phyloP scores from a whole-genome alignment of 768 basidiomycete species.

The Amanita inopinata region DNA sequence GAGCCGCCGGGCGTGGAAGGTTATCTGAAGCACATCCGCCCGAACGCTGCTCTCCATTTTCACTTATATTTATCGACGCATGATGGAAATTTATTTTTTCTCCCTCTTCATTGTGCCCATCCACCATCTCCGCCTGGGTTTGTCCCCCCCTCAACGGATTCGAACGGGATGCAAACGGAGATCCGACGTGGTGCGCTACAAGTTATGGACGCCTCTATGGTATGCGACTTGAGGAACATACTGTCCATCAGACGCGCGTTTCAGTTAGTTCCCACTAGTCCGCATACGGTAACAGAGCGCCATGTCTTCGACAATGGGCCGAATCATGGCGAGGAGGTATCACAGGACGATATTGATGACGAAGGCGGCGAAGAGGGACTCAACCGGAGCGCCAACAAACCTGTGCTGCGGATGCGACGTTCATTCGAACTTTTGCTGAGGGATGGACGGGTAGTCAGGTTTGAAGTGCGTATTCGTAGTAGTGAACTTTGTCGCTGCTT shows the following conservation, averaged over 20 bases:
- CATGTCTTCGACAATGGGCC: slow-evolving; percentile 21
- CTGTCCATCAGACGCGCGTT: slow-evolving; percentile 54
- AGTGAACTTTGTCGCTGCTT: neutral
- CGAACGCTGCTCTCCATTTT: slow-evolving; percentile 47
- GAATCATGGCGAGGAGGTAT: slow-evolving; percentile 29
- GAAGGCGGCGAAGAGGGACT: slow-evolving; percentile 53
- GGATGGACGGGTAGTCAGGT: slow-evolving; percentile 59
- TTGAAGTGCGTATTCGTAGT: slow-evolving; percentile 52
- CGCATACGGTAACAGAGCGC: slow-evolving; percentile 23
- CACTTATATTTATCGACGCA: slow-evolving; percentile 64
- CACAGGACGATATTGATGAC: slow-evolving; percentile 50
- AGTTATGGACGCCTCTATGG: slow-evolving; percentile 53
- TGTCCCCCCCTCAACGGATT: slow-evolving; percentile 18
- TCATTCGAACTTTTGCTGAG: slow-evolving; percentile 71
- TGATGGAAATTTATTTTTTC: slow-evolving; percentile 61
- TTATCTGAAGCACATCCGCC: slow-evolving; percentile 64
- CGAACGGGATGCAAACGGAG: slow-evolving; percentile 35
- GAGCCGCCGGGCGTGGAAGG: slow-evolving; percentile 86
- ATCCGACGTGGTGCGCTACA: slow-evolving; percentile 54
- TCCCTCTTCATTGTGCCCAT: slow-evolving; percentile 40
- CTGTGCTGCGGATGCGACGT: slow-evolving; percentile 43
- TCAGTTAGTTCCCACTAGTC: slow-evolving; percentile 29
- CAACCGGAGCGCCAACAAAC: slow-evolving; percentile 30
- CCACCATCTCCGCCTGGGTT: slow-evolving; percentile 66
- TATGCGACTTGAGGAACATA: slow-evolving; percentile 66